phyloP scores from a whole-genome alignment of 192 early-diverging fungal species.

The Backusella circina region DNA sequence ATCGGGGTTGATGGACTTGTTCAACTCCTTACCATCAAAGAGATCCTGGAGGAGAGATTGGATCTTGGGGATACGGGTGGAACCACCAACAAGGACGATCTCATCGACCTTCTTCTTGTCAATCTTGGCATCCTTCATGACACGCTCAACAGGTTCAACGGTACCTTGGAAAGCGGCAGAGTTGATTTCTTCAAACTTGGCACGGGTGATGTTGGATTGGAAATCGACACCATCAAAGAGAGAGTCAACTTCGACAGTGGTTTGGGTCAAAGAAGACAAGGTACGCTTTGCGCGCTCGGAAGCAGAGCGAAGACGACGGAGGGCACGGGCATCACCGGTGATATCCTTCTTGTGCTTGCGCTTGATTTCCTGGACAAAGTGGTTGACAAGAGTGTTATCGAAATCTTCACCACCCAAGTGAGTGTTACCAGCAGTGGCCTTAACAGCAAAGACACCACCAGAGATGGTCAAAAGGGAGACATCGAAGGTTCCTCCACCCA shows the following conservation, averaged over 20 bases:
- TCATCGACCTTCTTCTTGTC: slow-evolving; percentile 77
- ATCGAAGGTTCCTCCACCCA: slow-evolving; percentile 98
- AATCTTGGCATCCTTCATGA: slow-evolving; percentile 73
- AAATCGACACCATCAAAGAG: slow-evolving; percentile 75
- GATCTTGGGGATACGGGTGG: slow-evolving; percentile 98
- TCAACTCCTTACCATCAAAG: slow-evolving; percentile 99
- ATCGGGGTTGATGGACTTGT: slow-evolving; percentile 98
- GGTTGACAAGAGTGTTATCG: slow-evolving; percentile 91
- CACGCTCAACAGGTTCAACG: slow-evolving; percentile 69
- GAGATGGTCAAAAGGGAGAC: slow-evolving; percentile 95
- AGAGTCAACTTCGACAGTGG: slow-evolving; percentile 72
- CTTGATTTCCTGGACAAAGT: slow-evolving; percentile 83
- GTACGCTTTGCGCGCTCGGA: slow-evolving; percentile 76
- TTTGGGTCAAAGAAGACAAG: slow-evolving; percentile 68
- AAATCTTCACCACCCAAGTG: slow-evolving; percentile 99
- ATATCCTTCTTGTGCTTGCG: slow-evolving; percentile 73
- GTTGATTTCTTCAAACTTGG: slow-evolving; percentile 81
- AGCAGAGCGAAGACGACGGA: slow-evolving; percentile 72
- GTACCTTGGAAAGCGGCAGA: slow-evolving; percentile 59
- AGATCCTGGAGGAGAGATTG: slow-evolving; percentile 88
- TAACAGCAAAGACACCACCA: slow-evolving; percentile 95
- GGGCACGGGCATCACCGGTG: slow-evolving; percentile 65
- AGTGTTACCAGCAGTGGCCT: slow-evolving; percentile 95
- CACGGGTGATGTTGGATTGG: slow-evolving; percentile 72
- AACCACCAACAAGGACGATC: slow-evolving; percentile 96